Base-by-base conservation (phyloP, 1,284 basidiomycete genomes). In the Ceratobasidium sp. region DNA sequence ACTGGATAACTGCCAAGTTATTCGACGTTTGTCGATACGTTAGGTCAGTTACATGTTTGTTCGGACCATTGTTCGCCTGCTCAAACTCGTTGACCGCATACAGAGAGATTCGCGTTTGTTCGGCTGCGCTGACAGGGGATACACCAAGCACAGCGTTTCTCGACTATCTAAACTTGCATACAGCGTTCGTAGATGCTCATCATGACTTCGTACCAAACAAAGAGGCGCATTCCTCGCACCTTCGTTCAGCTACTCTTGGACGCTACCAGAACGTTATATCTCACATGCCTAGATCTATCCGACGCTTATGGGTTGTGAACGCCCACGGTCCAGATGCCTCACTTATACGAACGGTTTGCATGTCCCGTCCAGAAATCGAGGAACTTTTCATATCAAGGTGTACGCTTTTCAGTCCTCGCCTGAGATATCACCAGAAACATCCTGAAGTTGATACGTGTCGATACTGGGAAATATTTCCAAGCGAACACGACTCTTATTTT, bases 271-370 rank as follows among this genome's bases (percentile, higher is more conserved):
- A 26, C 16, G 10, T 65, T 5, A 46, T 26, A 9, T 10, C 67
- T 36, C 57, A n/a, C 30, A 48, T 65, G 10, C 62, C 62, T 10
- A 16, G 18, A 5, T 65, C 62, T 9, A 34, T 65, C 5, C 53
- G 43, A 23, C 50, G 55, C n/a, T 21, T 71, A 10, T 57, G 55
- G 55, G n/a, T 71, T 10, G 55, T 46, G n/a, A 57, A 71, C 21
- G 67, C 55, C 2, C 67, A 71, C 43, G 67, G 67, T 23, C 67
- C 67, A 34, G 67, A 71, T 21, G 67, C 55, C 1, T 41, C 41
- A 1, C 18, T 71, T n/a, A 71, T 71, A 10, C 53, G n/a, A 4
- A 14, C n/a, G 10, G 2, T 59, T 14, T 23, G 55, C 39, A n/a
- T 16, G 4, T 36, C 34, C 23, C 59, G 67, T 45, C 67, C 67